Percentiles rank a stretch among this genome's conserved stretches.
phyloP scores from a whole-genome alignment of 2,329 filamentous ascomycete species.

The Penicillium vulpinum region DNA sequence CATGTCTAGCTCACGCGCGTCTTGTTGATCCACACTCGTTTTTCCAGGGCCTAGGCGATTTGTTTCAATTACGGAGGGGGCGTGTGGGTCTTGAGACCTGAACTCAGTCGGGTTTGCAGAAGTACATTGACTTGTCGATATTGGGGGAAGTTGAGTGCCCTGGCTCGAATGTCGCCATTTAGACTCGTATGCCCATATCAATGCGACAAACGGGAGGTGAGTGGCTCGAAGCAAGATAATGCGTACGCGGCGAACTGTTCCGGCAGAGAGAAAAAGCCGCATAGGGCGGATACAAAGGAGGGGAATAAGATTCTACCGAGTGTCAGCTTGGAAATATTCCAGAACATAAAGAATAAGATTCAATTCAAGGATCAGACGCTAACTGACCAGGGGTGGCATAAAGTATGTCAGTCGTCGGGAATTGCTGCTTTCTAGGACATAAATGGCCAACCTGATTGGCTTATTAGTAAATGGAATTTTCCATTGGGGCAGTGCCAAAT shows the following conservation, averaged over 20 bases:
- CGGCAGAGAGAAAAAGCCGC: conserved; percentile 57
- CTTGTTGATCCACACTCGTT: conserved; percentile 24
- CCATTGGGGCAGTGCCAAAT: neutral
- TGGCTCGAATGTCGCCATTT: conserved; percentile 26
- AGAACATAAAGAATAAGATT: conserved; percentile 12
- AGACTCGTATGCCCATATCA: conserved; percentile 58
- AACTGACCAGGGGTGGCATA: conserved; percentile 48
- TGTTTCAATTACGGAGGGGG: conserved; percentile 25
- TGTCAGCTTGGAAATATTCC: conserved; percentile 15
- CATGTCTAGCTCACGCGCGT: conserved; percentile 25
- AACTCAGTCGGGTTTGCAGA: conserved; percentile 23
- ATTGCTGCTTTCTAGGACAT: conserved; percentile 49
- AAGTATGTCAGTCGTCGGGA: conserved; percentile 50
- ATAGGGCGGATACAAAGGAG: conserved; percentile 58
- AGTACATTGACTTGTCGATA: conserved; percentile 19
- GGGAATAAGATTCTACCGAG: conserved; percentile 58
- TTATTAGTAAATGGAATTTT: conserved; percentile 10
- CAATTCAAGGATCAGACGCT: conserved; percentile 3
- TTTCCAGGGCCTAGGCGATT: conserved; percentile 21
- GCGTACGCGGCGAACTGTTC: conserved; percentile 54
- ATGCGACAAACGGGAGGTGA: conserved; percentile 57
- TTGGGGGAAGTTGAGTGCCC: conserved; percentile 23
- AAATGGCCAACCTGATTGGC: conserved; percentile 41
- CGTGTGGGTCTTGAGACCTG: conserved; percentile 27
- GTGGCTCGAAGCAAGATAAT: conserved; percentile 61